Evolutionary conservation across 495 filamentous ascomycete species (phyloP).

Genomic region (Poronia punctata): DNA sequence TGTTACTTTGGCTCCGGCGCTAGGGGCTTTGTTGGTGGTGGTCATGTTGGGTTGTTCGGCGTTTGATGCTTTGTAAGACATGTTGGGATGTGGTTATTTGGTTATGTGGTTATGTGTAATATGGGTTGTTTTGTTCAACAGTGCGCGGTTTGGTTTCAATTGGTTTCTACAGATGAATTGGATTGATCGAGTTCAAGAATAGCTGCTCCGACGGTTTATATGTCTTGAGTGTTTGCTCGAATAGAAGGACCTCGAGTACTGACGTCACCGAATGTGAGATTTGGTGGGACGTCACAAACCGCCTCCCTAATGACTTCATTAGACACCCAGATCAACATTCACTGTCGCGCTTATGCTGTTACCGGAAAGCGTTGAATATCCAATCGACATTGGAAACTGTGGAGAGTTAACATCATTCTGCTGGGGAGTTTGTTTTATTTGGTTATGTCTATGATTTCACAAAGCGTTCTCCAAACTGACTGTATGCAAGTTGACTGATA

Average conservation of each 20-base stretch:
- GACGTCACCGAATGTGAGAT: constrained; percentile 23
- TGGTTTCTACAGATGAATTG: too few relatives aligned
- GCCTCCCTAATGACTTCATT: constrained; percentile 20
- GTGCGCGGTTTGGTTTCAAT: too few relatives aligned
- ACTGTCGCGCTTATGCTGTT: too few relatives aligned
- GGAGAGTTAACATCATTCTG: too few relatives aligned
- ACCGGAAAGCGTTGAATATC: too few relatives aligned
- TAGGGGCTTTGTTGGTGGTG: too few relatives aligned
- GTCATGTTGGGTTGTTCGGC: constrained; percentile 1
- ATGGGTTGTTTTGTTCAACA: too few relatives aligned
- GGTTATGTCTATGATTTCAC: too few relatives aligned
- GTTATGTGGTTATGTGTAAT: constrained; percentile 9
- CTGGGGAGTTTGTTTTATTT: too few relatives aligned
- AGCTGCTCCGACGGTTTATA: background rate
- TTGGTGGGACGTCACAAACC: constrained; percentile 15
- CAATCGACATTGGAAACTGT: too few relatives aligned
- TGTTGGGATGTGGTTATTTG: constrained; percentile 7
- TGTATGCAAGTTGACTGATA: too few relatives aligned
- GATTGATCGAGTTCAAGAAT: background rate
- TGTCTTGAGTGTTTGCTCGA: background rate
- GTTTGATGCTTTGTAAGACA: constrained; percentile 19
- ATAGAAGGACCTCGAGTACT: background rate
- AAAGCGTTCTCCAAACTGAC: too few relatives aligned
- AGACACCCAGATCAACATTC: background rate
- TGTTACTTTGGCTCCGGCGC: constrained; percentile 24